Evolutionary conservation across 768 basidiomycete genomes (phyloP), one percentile per base, ranked within the genome.

Genomic region (Pulveroboletus sp.): DNA sequence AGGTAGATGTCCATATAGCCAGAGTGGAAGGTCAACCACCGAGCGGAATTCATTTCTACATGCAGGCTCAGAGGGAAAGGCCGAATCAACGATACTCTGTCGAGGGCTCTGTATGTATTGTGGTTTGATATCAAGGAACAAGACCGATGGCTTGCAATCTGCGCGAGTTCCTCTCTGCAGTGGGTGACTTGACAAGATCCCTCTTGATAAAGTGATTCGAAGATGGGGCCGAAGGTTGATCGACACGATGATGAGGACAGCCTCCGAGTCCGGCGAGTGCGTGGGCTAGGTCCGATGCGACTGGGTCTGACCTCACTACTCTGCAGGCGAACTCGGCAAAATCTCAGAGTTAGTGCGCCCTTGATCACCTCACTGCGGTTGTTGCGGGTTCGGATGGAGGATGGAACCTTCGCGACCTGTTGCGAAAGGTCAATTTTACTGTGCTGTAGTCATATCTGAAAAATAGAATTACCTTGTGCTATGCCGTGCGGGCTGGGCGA

Each of bases 21-120:
- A 7, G 67, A 69, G 21, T 58, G 63, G 49, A 68, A 69, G 18
- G 55, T 26, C 30, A 33, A 52, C 63, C 59, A 59, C 30, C 61
- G 54, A 51, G 24, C n/a, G 37, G 41, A 21, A 31, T n/a, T n/a
- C 10, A n/a, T 32, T 43, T 45, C 38, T 5, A 10, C 30, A 6
- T 15, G 24, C 8, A 47, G 39, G 46, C 38, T 26, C 26, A 47
- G 43, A 7, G 33, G 17, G 17, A 46, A 49, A 21, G 8, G 54
- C 51, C 39, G 51, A 43, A 30, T 56, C 59, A 17, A 57, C 47
- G 39, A 53, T 39, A 1, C 32, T 42, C 51, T 12, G 39, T 12
- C 10, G 40, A 12, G 21, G 39, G 14, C 6, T 47, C 9, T 36
- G 38, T 21, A 39, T 24, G 39, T 11, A 27, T 12, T 30, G 49